A percentile compares a stretch with the other conserved stretches of the same genome.
These are phyloP conservation scores for Colletotrichum kahawae DNA, from an alignment of 2,329 filamentous ascomycete species.

Conservation along the genomic window DNA sequence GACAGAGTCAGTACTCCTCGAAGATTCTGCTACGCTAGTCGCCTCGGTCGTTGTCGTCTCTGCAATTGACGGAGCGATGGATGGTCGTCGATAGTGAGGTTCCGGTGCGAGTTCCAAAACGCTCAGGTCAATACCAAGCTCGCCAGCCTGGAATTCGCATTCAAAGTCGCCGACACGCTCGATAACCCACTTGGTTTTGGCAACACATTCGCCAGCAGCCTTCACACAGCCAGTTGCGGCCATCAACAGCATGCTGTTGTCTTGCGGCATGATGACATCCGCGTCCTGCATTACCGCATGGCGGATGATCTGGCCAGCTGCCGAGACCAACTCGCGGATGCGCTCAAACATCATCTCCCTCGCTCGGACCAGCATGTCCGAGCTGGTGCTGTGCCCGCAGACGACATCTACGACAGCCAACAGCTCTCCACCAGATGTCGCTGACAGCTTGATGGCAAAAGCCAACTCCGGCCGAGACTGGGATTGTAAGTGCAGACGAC, in stretches of 20 bases:
- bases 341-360: slow-evolving; percentile 79
- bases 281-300: slow-evolving; percentile 73
- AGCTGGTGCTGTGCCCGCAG: slow-evolving; percentile 76
- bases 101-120: slow-evolving; percentile 49
- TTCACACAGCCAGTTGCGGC: slow-evolving; percentile 89
- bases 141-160: slow-evolving; percentile 70
- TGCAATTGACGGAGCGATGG: slow-evolving; percentile 33
- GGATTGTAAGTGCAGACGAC: slow-evolving; percentile 87
- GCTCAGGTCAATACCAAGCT: slow-evolving; percentile 60
- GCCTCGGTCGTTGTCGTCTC: slow-evolving; percentile 39
- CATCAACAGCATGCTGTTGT: slow-evolving; percentile 75
- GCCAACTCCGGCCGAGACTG: slow-evolving; percentile 85
- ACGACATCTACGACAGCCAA: slow-evolving; percentile 83
- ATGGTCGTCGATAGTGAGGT: slow-evolving; percentile 35
- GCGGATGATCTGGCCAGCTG: slow-evolving; percentile 79
- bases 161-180: slow-evolving; percentile 93
- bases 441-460: slow-evolving; percentile 81
- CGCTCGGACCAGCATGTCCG: slow-evolving; percentile 69
- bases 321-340: slow-evolving; percentile 80
- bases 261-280: slow-evolving; percentile 79
- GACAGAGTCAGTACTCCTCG: slow-evolving; percentile 35
- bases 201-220: slow-evolving; percentile 88
- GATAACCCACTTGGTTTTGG: slow-evolving; percentile 83
- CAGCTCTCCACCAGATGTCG: slow-evolving; percentile 79
- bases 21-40: slow-evolving; percentile 43